Percentiles rank a stretch among this genome's conserved stretches.
These are phyloP conservation scores for Entomortierella beljakovae DNA, from an alignment of 192 early-diverging fungal genomes.

Conservation along the genomic window DNA sequence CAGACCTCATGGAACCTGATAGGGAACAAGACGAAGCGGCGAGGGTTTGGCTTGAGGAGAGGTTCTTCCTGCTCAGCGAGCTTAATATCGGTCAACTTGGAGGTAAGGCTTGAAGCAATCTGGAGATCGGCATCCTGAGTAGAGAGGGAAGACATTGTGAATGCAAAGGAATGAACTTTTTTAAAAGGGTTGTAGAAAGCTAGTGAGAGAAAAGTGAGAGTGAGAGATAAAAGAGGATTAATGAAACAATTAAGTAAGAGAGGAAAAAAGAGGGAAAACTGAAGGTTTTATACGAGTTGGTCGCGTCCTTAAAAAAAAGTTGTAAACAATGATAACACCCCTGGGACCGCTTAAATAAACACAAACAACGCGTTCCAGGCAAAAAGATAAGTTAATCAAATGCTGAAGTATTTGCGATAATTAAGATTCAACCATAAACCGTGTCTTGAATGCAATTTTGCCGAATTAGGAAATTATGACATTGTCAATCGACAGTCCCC, in stretches of 20 bases:
- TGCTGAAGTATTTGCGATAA: not conserved
- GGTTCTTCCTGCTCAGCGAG: constrained; percentile 57
- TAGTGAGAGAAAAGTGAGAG: not conserved
- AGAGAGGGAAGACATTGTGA: constrained; percentile 14
- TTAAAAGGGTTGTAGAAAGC: no score
- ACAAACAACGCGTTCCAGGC: not conserved
- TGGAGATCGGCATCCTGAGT: constrained; percentile 42
- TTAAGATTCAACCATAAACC: not conserved
- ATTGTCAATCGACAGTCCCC: not conserved
- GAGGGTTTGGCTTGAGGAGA: constrained; percentile 70
- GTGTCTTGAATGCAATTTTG: not conserved
- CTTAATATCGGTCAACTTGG: constrained; percentile 47
- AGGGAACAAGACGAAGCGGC: constrained; percentile 92
- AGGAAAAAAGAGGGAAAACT: not conserved
- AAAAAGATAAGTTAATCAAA: not conserved
- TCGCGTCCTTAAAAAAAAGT: not conserved
- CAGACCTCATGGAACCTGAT: constrained; percentile 95
- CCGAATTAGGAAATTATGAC: not conserved
- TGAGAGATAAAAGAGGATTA: constrained; percentile 15
- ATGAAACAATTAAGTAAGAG: constrained; percentile 9
- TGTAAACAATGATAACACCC: not conserved
- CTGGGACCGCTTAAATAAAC: not conserved
- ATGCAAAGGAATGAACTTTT: not conserved
- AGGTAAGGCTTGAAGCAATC: constrained; percentile 29
- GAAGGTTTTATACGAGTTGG: constrained; percentile 1